Conservation (phyloP, 1,284 basidiomycete species). For the Takashimella koratensis region DNA sequence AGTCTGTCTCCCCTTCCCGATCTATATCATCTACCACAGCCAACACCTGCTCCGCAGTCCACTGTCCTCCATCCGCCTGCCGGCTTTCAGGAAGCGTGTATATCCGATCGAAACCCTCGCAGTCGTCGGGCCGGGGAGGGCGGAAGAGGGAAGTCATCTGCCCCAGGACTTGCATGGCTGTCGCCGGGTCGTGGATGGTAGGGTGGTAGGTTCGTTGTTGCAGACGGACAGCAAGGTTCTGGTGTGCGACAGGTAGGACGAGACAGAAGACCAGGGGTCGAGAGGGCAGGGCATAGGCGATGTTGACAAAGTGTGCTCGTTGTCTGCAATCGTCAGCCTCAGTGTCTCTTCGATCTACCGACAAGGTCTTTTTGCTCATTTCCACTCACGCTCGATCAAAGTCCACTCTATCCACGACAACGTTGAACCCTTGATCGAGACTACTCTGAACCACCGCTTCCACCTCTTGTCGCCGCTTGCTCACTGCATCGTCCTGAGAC, state of each 20-base stretch:
- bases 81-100: conserved; percentile 11
- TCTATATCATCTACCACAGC: neutral
- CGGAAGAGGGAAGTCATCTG: conserved; percentile 32
- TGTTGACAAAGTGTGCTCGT: conserved; percentile 42
- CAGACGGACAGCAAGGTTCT: conserved; percentile 33
- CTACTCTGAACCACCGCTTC: conserved; percentile 33
- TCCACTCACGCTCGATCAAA: conserved; percentile 42
- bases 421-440: conserved; percentile 34
- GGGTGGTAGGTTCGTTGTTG: conserved; percentile 34
- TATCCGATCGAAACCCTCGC: conserved; percentile 39
- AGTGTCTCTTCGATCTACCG: neutral
- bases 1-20: neutral
- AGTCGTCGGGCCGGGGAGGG: conserved; percentile 21
- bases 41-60: neutral
- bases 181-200: conserved; percentile 36
- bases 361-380: neutral
- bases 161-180: conserved; percentile 34
- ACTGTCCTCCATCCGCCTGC: neutral
- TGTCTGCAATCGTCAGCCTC: conserved; percentile 26
- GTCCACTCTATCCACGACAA: conserved; percentile 44
- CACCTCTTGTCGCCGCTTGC: conserved; percentile 37
- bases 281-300: conserved; percentile 18
- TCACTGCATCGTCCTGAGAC: conserved; percentile 46
- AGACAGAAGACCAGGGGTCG: conserved; percentile 23
- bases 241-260: conserved; percentile 17